phyloP scores from a whole-genome alignment of 345 rosid genomes.

The Orychophragmus violaceus region DNA sequence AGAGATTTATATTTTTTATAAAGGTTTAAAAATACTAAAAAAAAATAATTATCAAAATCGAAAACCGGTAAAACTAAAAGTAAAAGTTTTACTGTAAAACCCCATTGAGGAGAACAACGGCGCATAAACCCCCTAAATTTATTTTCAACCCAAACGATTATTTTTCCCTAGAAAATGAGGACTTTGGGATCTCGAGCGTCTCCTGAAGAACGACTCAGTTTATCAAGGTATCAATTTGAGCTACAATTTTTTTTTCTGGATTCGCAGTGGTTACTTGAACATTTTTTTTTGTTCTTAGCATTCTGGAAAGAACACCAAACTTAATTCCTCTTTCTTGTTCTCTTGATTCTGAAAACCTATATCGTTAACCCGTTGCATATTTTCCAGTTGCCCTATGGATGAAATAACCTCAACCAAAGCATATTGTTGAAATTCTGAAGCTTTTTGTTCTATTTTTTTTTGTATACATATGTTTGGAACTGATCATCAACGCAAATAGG shows the following conservation, averaged over 20 bases:
- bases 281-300: background rate
- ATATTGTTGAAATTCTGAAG: background rate
- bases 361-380: too few relatives aligned
- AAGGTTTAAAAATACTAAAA: too few relatives aligned
- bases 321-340: background rate
- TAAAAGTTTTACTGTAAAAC: too few relatives aligned
- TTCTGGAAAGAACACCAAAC: background rate
- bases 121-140: constrained; percentile 9
- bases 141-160: background rate
- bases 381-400: background rate
- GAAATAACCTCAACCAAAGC: background rate
- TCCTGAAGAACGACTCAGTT: background rate
- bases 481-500: background rate
- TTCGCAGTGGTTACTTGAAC: too few relatives aligned
- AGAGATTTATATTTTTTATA: too few relatives aligned
- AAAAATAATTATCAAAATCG: too few relatives aligned
- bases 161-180: constrained; percentile 14
- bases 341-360: background rate
- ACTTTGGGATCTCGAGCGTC: constrained; percentile 6
- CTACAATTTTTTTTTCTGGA: background rate
- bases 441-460: background rate
- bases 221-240: background rate
- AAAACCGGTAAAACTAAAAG: too few relatives aligned
- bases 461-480: background rate
- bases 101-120: background rate